Percentiles rank a stretch among this genome's conserved stretches.
Evolutionary conservation across 306 rosid genomes (phyloP).

Genomic region (Bauhinia variegata): DNA sequence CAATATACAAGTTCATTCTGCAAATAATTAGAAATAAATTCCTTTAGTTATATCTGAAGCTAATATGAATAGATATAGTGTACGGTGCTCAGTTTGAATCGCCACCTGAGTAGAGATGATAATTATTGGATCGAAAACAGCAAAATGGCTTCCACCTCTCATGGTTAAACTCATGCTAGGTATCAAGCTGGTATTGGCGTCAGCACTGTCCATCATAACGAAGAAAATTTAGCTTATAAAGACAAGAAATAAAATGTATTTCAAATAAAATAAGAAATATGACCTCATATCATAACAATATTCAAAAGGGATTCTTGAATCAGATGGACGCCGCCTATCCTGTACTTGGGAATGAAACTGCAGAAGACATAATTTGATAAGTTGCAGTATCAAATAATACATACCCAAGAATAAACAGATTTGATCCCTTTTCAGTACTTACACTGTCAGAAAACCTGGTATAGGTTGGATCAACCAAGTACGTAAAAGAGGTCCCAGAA

Average conservation of each 20-base stretch:
- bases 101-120: conserved; percentile 74
- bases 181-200: conserved; percentile 68
- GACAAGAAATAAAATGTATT: conserved; percentile 10
- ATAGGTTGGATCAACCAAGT: conserved; percentile 79
- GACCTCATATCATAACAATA: conserved; percentile 94
- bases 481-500: conserved; percentile 92
- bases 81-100: conserved; percentile 12
- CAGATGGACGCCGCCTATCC: conserved; percentile 63
- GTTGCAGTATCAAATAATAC: conserved; percentile 22
- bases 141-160: conserved; percentile 80
- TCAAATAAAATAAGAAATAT: conserved; percentile 20
- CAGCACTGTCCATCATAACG: conserved; percentile 61
- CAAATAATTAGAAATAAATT: conserved; percentile 37
- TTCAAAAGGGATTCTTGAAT: conserved; percentile 85
- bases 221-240: conserved; percentile 34
- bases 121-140: conserved; percentile 77
- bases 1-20: conserved; percentile 83
- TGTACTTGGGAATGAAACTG: conserved; percentile 80
- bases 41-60: conserved; percentile 29
- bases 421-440: conserved; percentile 45
- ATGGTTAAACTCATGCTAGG: conserved; percentile 76
- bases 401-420: conserved; percentile 20
- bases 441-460: conserved; percentile 65
- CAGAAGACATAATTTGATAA: conserved; percentile 35
- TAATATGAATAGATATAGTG: conserved; percentile 22